Evolutionary conservation across 345 rosid species (phyloP).

Genomic region (Lenwebbia sp.): DNA sequence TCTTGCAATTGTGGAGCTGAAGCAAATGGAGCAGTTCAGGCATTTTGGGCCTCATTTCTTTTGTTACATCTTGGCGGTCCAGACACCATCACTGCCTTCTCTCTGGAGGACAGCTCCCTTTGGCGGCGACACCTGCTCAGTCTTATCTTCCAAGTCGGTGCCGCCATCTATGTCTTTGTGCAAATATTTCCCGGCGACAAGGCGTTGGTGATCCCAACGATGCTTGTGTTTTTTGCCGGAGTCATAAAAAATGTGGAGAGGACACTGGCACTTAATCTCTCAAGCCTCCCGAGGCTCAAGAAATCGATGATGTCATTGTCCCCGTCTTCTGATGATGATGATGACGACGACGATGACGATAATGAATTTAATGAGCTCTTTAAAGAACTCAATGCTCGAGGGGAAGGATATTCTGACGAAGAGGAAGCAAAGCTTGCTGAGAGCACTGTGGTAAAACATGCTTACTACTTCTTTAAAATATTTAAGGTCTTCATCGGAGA

Average conservation of each 20-base stretch:
- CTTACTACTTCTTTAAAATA: neutral
- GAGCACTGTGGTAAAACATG: neutral
- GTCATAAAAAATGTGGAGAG: neutral
- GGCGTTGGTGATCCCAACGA: neutral
- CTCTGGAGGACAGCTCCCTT: neutral
- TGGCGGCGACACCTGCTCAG: neutral
- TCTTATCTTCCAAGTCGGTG: neutral
- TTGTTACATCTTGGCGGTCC: neutral
- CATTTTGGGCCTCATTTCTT: too few relatives aligned
- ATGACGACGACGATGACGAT: too few relatives aligned
- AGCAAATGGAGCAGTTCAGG: neutral
- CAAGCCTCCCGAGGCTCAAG: neutral
- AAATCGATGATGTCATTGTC: neutral
- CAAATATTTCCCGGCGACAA: neutral
- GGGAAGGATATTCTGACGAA: too few relatives aligned
- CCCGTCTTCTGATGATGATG: too few relatives aligned
- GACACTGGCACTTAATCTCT: neutral
- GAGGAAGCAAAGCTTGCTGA: neutral
- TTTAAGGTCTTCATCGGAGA: neutral
- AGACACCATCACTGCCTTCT: neutral
- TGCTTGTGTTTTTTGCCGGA: neutral
- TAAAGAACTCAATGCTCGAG: too few relatives aligned
- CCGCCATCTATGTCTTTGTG: neutral
- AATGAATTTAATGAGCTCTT: too few relatives aligned
- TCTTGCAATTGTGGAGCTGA: neutral